Evolutionary conservation across 1,284 basidiomycete species (phyloP), one percentile per base, ranked within the genome.

Genomic region (Trametes pubescens): DNA sequence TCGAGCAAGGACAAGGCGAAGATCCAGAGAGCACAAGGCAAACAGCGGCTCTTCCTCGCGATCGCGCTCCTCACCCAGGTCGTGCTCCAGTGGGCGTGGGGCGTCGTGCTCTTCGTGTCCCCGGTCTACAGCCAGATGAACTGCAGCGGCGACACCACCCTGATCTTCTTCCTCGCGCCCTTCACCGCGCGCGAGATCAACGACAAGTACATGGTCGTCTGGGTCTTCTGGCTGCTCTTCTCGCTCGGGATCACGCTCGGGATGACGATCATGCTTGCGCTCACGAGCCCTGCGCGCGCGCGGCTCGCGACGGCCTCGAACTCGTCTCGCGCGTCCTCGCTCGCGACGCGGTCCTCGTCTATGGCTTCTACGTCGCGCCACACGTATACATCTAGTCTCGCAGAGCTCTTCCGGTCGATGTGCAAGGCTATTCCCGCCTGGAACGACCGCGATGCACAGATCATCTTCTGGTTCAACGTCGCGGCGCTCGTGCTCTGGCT

Each of bases 71-170:
- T 75, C 51, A 70, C 68, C 4, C 74, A 75, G 68, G 74, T 76
- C 44, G 67, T 73, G 16, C 66, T 76, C 11, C 74, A 76, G 51
- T 76, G 74, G 74, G 66, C 73, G 2, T 76, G 74, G 74, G 74
- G 69, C 22, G 62, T 75, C 57, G 62, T 71, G 22, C 67, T 76
- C 35, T 76, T 76, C 57, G 69, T 74, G 18, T 71, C 73, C 5
- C 69, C 69, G 1, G 51, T 52, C 16, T 75, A 76, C 61, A 68
- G 68, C 56, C 73, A 75, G 58, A 62, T 52, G 26, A 68, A 68
- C 48, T 74, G 73, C 64, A 75, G 67, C 55, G 69, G 66, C n/a
- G 53, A 57, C 26, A 76, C 74, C 1, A 49, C 34, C 1, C 63
- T 76, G 24, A 34, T 73, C 29, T 63, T 76, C 51, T 74, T 75